phyloP scores from a whole-genome alignment of 352 stramenopile species.

The Phytopythium oedochilum region DNA sequence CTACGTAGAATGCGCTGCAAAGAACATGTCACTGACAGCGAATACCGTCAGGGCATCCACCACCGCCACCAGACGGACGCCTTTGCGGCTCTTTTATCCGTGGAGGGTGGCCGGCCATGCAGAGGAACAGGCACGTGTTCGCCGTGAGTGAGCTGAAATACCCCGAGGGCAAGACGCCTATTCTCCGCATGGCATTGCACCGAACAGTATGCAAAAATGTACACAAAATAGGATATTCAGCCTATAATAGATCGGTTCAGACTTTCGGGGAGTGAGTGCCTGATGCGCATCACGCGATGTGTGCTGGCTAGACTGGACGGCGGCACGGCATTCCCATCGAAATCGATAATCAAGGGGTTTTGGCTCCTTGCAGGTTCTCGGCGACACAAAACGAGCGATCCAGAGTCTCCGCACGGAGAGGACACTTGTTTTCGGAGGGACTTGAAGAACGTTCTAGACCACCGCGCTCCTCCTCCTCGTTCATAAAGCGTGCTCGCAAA shows the following conservation, averaged over 20 bases:
- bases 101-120: too few relatives aligned
- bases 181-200: too few relatives aligned
- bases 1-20: neutral
- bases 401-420: too few relatives aligned
- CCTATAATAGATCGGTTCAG: too few relatives aligned
- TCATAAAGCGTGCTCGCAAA: neutral
- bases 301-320: neutral
- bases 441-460: constrained; percentile 1
- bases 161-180: too few relatives aligned
- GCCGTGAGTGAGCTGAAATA: too few relatives aligned
- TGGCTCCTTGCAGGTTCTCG: neutral
- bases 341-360: neutral
- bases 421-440: neutral
- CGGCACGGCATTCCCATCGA: neutral
- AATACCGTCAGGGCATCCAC: neutral
- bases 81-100: constrained; percentile 2
- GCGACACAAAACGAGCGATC: neutral
- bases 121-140: too few relatives aligned
- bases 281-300: neutral
- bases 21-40: neutral
- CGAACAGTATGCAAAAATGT: too few relatives aligned
- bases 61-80: neutral
- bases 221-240: too few relatives aligned
- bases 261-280: neutral
- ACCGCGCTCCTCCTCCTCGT: neutral